These are phyloP conservation scores for Crassisporium funariophilum DNA, from an alignment of 768 basidiomycete species.

Conservation along the genomic window DNA sequence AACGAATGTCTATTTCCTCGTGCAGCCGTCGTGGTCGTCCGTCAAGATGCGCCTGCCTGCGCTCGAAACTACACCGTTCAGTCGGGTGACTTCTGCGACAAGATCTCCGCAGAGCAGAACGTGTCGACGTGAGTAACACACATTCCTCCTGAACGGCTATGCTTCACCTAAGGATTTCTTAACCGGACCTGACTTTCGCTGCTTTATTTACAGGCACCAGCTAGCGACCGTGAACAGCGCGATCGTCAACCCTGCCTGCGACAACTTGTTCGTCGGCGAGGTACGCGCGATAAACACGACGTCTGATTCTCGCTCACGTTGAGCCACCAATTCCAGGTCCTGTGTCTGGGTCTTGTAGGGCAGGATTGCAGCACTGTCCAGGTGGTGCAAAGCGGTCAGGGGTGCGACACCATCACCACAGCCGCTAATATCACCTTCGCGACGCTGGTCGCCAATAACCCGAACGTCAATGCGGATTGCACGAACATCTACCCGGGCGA, in stretches of 20 bases:
- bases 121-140: constrained; percentile 43
- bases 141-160: background rate
- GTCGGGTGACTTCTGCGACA: constrained; percentile 53
- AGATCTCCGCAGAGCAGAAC: constrained; percentile 45
- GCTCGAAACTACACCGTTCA: constrained; percentile 51
- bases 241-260: constrained; percentile 52
- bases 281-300: constrained; percentile 24
- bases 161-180: too few species aligned
- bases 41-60: constrained; percentile 31
- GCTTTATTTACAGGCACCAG: constrained; percentile 46
- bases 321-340: constrained; percentile 25
- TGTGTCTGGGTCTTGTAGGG: constrained; percentile 58
- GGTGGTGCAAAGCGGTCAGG: constrained; percentile 45
- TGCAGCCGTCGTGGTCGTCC: constrained; percentile 1
- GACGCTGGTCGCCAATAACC: constrained; percentile 61
- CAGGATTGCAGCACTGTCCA: constrained; percentile 57
- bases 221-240: constrained; percentile 53
- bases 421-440: constrained; percentile 41
- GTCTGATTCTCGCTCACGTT: background rate
- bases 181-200: background rate
- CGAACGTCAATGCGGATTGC: constrained; percentile 53
- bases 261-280: constrained; percentile 55
- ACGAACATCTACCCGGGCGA: constrained; percentile 58
- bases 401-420: constrained; percentile 45
- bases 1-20: background rate